Base-by-base conservation (phyloP, 495 filamentous ascomycete species). In the Staphylotrichum tortipilum region DNA sequence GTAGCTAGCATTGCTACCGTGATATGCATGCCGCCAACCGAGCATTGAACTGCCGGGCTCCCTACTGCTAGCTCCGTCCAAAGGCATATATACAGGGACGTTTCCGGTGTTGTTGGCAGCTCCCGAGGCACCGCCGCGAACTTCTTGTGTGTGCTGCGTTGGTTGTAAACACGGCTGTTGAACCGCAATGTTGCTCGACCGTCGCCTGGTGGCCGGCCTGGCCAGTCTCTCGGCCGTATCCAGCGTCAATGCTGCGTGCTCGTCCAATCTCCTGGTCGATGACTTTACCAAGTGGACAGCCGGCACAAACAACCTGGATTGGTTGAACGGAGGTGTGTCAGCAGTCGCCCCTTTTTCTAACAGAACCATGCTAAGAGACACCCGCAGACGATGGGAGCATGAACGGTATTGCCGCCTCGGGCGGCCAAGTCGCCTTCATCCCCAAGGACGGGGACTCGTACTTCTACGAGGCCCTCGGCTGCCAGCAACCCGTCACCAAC, bases 391-490 rank as follows among this genome's bases (percentile, higher is more conserved):
- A 82, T 64, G 71, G 71, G 2, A 68, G 70, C 37, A 78, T 80
- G 70, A 68, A 63, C 39, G 64, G 67, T 14, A 75, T 79, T 54
- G 68, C 69, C 39, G 68, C 64, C 12, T 62, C 64, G 19, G 67
- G 64, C 19, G 67, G 71, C 44, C 63, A 69, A 52, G 69, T 81
- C 4, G 68, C 69, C 8, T 81, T 82, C 59, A 73, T 69, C 5
- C 76, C 76, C 8, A 74, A 68, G 26, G 50, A 67, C 38, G 48
- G 49, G 9, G 56, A 63, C 11, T 75, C 74, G n/a, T 82, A 82
- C 57, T 76, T 80, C 50, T 81, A 81, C 48, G 77, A 78, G 49
- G 71, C 69, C 10, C 76, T 81, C 47, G 52, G 59, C 8, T 82
- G 79, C 56, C 59, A 74, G 37, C 64, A 68, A 33, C 68, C 72